Percentiles rank a stretch among this genome's conserved stretches.
Conservation (phyloP, 208 protist genomes). For the Trypanosoma lewisi region DNA sequence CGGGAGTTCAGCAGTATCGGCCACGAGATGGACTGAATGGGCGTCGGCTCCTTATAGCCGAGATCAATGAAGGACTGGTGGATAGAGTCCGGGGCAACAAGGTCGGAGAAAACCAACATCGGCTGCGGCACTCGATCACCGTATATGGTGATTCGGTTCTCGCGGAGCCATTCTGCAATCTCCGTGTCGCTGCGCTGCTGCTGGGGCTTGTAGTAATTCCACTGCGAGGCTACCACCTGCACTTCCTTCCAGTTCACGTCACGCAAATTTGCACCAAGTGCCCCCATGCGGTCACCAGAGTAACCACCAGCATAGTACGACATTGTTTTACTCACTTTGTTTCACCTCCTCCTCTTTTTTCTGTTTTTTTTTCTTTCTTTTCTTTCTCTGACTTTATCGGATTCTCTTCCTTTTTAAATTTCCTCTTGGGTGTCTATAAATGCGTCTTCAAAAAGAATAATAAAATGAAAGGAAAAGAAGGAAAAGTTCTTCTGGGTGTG, state of each 20-base stretch:
- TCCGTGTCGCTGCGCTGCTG: constrained; percentile 66
- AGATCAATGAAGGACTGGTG: constrained; percentile 80
- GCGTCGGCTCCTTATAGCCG: constrained; percentile 73
- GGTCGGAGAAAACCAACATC: constrained; percentile 79
- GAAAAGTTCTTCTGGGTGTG: too few relatives aligned
- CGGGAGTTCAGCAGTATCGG: constrained; percentile 77
- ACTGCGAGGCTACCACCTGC: constrained; percentile 69
- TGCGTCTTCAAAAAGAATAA: too few relatives aligned
- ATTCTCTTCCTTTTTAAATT: too few relatives aligned
- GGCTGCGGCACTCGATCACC: constrained; percentile 82
- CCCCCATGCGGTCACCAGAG: constrained; percentile 34
- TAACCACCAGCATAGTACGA: constrained; percentile 8
- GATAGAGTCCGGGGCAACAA: constrained; percentile 73
- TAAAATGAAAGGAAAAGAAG: too few relatives aligned
- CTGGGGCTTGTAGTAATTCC: constrained; percentile 87
- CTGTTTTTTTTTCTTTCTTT: background rate
- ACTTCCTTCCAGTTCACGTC: constrained; percentile 70
- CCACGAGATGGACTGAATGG: constrained; percentile 91
- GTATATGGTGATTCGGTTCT: constrained; percentile 82
- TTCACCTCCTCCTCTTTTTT: background rate
- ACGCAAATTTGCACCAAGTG: constrained; percentile 61
- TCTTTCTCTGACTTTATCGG: too few relatives aligned
- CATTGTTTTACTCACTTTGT: too few relatives aligned
- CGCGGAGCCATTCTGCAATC: constrained; percentile 65
- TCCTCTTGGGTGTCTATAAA: too few relatives aligned